Evolutionary conservation across 352 stramenopile species (phyloP), one percentile per base, ranked within the genome.

Genomic region (Phytophthora brassicae): DNA sequence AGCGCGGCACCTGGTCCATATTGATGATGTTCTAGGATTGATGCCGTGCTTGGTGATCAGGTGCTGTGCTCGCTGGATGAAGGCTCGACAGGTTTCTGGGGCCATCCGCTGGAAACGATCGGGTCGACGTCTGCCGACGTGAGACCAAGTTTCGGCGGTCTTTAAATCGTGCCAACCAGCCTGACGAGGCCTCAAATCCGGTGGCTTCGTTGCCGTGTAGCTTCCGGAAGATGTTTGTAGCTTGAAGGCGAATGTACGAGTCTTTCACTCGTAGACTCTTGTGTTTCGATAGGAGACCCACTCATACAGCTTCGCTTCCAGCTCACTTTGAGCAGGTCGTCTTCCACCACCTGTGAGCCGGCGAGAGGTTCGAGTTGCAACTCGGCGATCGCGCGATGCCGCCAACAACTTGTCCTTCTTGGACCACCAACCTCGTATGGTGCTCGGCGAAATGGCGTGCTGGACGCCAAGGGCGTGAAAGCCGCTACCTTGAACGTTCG

Each of bases 51-150:
- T 26, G 6, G 43, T 29, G n/a, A 52, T 52, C 13, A 19, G 29
- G 19, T 60, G 52, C 6, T 60, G 52, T 6, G 14, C 52, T 3
- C 43, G 14, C 17, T 52, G 29, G 29, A 60, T 60, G 14, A 60
- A 60, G 3, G 13, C 14, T 16, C 28, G 28, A n/a, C 42, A 52
- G n/a, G 46, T 45, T 13, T 51, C 28, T 2, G 26, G 19, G 2
- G 52, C n/a, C 52, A 41, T 60, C 36, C 2, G 39, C 20, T 6
- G 52, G 41, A 17, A 60, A 42, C 9, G 41, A 46, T 7, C 42
- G 39, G 6, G 42, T 52, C 9, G 52, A 38, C 16, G 20, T 60
- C 3, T 52, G 41, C 4, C 52, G 17, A 7, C 42, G 26, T 2
- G 42, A 51, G 7, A 52, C 52, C 5, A 60, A 38, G 42, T 52